These are phyloP conservation scores for Corylus americana DNA, from an alignment of 306 rosid genomes.

Conservation along the genomic window DNA sequence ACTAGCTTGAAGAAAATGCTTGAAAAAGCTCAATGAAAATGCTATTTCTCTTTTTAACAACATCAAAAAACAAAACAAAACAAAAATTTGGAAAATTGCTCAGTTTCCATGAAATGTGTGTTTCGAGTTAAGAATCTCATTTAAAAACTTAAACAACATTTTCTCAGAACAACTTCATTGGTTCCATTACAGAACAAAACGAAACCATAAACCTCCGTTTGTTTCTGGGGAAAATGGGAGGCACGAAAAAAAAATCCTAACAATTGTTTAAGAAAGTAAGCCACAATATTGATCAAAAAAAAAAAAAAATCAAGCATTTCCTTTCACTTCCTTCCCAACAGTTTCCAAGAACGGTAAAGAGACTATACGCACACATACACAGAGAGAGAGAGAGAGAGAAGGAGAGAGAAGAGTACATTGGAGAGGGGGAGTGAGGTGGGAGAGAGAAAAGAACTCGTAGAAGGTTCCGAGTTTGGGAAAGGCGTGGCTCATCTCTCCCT, in stretches of 20 bases:
- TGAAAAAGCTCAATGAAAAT: not conserved
- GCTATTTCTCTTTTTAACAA: not conserved
- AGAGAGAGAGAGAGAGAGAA: not conserved
- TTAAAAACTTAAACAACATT: not conserved
- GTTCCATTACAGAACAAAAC: not conserved
- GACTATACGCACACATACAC: not conserved
- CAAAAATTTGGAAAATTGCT: not conserved
- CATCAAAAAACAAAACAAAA: not conserved
- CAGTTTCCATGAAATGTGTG: not conserved
- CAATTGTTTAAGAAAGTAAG: not conserved
- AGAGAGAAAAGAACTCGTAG: constrained; percentile 93
- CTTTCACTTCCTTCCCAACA: not conserved
- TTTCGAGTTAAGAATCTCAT: not conserved
- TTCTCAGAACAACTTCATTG: not conserved
- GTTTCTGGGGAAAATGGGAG: not conserved
- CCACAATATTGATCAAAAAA: not conserved
- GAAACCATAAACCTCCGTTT: not conserved
- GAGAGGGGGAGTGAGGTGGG: constrained; percentile 81
- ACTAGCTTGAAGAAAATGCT: not conserved
- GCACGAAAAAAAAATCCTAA: not conserved
- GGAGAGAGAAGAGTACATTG: constrained; percentile 52
- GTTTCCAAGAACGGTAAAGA: not conserved
- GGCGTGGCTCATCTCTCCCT: constrained; percentile 71
- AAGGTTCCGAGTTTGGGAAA: constrained; percentile 81
- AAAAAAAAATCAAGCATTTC: not conserved